Base-by-base conservation (phyloP, 2,329 filamentous ascomycete genomes). In the Phoma herbarum region DNA sequence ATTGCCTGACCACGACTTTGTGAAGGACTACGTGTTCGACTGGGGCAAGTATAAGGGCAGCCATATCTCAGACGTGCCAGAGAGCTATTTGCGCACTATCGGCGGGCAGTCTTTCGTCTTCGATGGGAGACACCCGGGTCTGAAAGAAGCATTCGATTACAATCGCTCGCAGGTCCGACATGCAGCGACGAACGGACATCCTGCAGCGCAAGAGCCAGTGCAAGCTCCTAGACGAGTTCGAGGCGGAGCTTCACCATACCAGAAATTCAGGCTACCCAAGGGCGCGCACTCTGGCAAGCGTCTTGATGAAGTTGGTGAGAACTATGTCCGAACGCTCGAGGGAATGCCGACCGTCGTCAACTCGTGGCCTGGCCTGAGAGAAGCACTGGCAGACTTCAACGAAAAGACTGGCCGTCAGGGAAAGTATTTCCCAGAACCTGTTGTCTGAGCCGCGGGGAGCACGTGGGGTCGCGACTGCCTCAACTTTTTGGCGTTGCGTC, bases 131-230 rank as follows among this genome's bases (percentile, higher is more conserved):
- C 63, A 70, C 26, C 64, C 58, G 18, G 66, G 64, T 20, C 33
- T 69, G 10, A 53, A 60, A 23, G 67, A 69, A 23, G 68, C 68
- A 12, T 70, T 68, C 31, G 68, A 71, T n/a, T 65, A 64, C 50
- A 59, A 67, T 47, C 63, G 63, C 18, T 67, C 68, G 23, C 64
- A 64, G 6, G 52, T 65, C 48, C 60, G 63, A 29, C 58, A 62
- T 4, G 26, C 50, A 29, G 57, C 50, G 12, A 54, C 29, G 5
- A 46, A 57, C 35, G 44, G 41, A 22, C 29, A 55, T 14, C 41
- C 64, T 44, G 35, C 48, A 1, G 53, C 48, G 25, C 46, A 56
- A 29, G 47, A 44, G 26, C 56, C 56, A 49, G 48, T 51, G 4
- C 41, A 55, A 26, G 47, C 57, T 18, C 52, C 58, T 6, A 50